Base-by-base conservation (phyloP, 371 early-diverging fungal species). In the Rhizopus stolonifer region DNA sequence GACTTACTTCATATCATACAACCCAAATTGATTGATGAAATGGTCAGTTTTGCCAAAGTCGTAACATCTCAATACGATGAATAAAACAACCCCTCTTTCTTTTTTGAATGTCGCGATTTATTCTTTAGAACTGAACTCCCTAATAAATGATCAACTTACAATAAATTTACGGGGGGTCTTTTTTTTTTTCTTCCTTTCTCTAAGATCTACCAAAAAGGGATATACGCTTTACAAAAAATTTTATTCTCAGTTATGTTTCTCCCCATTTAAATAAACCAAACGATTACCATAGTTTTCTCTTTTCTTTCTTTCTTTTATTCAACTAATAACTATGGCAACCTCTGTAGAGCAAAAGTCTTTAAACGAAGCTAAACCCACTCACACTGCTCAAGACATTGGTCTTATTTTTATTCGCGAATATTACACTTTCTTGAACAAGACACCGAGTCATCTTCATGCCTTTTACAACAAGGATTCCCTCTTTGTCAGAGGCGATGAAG, bases 321-420 rank as follows among this genome's bases (percentile, higher is more conserved):
- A 11, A 49, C n/a, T 7, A 39, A 42, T 8, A 42, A 26, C 4
- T 40, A 40, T 31, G 39, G 42, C 25, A 51, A 26, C 9, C 17
- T 29, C 39, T 51, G 51, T 39, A 26, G 29, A 15, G 39, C 40
- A 26, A 51, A 31, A 40, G n/a, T 14, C 49, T 23, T 23, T 23
- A 24, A 36, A 34, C 18, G 38, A 21, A 51, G 23, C 31, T 18
- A 51, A n/a, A 1, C 21, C 33, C 11, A 46, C 26, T 9, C 54
- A 54, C 24, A 24, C 52, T 19, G 65, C 68, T 7, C 83, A 82
- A 61, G 91, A 94, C 65, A 86, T 97, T 44, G 95, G 94, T 33
- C 87, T 90, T 86, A 81, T 93, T 65, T 97, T 97, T 79, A 95
- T 94, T 51, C 91, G 93, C 65, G 90, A 96, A 66, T 97, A 94